phyloP scores from a whole-genome alignment of 208 protist species.

The Crithidia acanthocephali region DNA sequence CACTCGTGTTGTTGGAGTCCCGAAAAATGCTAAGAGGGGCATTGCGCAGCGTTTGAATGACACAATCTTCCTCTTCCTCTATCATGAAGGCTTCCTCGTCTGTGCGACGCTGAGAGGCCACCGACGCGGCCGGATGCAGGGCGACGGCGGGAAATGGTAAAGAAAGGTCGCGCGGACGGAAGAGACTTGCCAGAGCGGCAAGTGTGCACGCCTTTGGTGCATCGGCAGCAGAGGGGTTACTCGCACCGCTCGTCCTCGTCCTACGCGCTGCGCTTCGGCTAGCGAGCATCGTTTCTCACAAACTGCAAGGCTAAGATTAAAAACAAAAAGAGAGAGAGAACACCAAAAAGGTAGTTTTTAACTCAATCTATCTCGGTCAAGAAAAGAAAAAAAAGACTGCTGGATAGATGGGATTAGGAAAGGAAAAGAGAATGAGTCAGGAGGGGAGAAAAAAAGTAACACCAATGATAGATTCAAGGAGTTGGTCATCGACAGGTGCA shows the following conservation, averaged over 20 bases:
- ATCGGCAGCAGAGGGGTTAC: not conserved
- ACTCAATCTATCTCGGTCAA: no score
- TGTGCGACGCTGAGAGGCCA: not conserved
- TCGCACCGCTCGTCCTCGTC: not conserved
- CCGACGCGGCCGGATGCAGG: not conserved
- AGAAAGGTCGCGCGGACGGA: not conserved
- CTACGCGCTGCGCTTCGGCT: not conserved
- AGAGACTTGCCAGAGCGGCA: not conserved
- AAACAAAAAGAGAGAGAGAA: no score
- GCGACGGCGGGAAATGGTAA: not conserved
- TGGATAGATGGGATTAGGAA: no score
- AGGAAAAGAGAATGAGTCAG: no score
- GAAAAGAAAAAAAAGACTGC: no score
- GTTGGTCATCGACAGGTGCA: no score
- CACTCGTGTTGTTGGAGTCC: not conserved
- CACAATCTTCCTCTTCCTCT: conserved; percentile 13
- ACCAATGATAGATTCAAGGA: no score
- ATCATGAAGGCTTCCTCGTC: not conserved
- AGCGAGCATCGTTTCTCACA: not conserved
- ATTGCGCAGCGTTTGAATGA: conserved; percentile 13
- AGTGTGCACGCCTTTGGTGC: not conserved
- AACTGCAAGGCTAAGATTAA: no score
- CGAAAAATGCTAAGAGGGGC: conserved; percentile 15
- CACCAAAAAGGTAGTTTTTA: no score
- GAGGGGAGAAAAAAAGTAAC: no score